These are phyloP conservation scores for Serendipita sp. DNA, from an alignment of 768 basidiomycete genomes.

Conservation along the genomic window DNA sequence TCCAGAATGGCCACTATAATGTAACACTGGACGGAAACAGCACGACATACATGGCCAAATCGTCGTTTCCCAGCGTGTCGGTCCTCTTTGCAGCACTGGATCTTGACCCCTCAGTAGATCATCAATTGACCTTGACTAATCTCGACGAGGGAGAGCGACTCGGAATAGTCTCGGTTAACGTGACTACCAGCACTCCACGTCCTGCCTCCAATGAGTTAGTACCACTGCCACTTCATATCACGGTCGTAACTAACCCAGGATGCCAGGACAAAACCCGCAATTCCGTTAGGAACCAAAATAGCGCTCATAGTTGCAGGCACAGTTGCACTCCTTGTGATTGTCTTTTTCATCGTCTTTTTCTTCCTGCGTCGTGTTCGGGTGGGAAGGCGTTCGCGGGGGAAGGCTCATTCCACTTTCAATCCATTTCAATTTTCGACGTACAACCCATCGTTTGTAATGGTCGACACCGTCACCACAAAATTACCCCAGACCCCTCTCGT, in stretches of 20 bases:
- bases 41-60: conserved; percentile 30
- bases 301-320: conserved; percentile 3
- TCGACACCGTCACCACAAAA: not conserved
- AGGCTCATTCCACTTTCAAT: not conserved
- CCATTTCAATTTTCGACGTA: not conserved
- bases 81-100: conserved; percentile 48
- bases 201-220: not conserved
- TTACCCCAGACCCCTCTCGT: not conserved
- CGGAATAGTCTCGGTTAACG: conserved; percentile 34
- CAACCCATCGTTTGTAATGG: not conserved
- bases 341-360: conserved; percentile 1
- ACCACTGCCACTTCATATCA: not conserved
- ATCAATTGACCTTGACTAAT: conserved; percentile 41
- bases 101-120: conserved; percentile 32
- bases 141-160: conserved; percentile 25
- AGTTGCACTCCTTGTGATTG: not conserved
- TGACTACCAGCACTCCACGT: conserved; percentile 21
- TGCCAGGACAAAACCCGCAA: not conserved
- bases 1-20: conserved; percentile 38
- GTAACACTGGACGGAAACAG: conserved; percentile 38
- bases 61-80: conserved; percentile 11
- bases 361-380: not conserved
- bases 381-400: not conserved
- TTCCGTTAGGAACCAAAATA: conserved; percentile 5
- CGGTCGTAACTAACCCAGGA: not conserved